phyloP scores from a whole-genome alignment of 2,329 filamentous ascomycete genomes.

The Helicocarpus griseus region DNA sequence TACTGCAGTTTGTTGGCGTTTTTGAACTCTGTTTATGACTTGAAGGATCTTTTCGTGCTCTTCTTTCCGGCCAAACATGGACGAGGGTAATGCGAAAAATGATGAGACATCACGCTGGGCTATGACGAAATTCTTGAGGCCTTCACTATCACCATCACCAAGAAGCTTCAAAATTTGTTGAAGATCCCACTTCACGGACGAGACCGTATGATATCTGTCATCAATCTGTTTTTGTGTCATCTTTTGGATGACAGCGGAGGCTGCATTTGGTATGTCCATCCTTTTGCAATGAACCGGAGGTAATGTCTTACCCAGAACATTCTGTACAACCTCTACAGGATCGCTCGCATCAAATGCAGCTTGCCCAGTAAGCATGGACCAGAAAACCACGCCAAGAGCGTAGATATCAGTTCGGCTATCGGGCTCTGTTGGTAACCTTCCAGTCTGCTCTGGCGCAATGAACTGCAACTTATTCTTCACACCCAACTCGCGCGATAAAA shows the following conservation, averaged over 20 bases:
- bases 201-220: conserved; percentile 82
- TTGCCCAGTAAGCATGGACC: conserved; percentile 70
- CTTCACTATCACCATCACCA: conserved; percentile 61
- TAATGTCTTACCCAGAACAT: conserved; percentile 69
- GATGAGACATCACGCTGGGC: conserved; percentile 82
- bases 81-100: conserved; percentile 75
- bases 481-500: conserved; percentile 70
- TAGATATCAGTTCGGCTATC: conserved; percentile 92
- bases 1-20: conserved; percentile 43
- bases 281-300: conserved; percentile 66
- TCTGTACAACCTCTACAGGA: conserved; percentile 85
- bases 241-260: conserved; percentile 76
- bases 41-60: conserved; percentile 62
- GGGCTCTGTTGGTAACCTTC: conserved; percentile 82
- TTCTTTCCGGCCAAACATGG: conserved; percentile 68
- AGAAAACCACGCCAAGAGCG: conserved; percentile 80
- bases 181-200: conserved; percentile 75
- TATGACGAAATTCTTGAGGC: conserved; percentile 64
- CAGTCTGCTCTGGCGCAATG: conserved; percentile 91
- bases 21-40: conserved; percentile 68
- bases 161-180: conserved; percentile 63
- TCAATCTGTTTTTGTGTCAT: conserved; percentile 83
- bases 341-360: conserved; percentile 70
- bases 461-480: conserved; percentile 84
- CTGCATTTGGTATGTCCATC: conserved; percentile 72